Base-by-base conservation (phyloP, 83 land plant genomes). In the Isoetes engelmannii region DNA sequence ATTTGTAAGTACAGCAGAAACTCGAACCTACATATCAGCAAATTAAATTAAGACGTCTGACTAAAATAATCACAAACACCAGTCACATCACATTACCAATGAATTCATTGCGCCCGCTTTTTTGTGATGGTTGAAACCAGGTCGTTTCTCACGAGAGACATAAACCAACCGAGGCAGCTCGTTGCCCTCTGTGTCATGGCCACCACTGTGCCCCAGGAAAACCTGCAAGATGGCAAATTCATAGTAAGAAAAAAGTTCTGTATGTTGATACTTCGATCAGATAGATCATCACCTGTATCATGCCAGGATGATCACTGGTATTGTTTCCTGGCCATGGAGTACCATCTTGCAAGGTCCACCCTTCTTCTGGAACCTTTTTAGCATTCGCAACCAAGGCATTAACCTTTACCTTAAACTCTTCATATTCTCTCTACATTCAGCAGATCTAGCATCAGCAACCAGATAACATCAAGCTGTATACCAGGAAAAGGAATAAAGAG, bases 1-100 rank as follows among this genome's bases (percentile, higher is more conserved):
- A 75, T 89, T 89, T 19, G 92, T 89, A 28, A 89, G 85, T 37
- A 89, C 92, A 0, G 92, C 92, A 17, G 92, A 89, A 13, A 89
- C 92, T 48, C 92, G 87, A 47, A 87, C 83, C 89, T 86, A 47
- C 42, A 18, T 5, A 48, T 8, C 3, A 53, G 54, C 45, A 13
- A 4, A 15, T 19, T 4, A 19, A 37, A 47, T 13, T 4, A 5
- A 53, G 44, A 41, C n/a, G 50, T 73, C 47, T 12, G 21, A 46
- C 44, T 41, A 18, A 19, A 59, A 58, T 48, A 45, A 64, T 10
- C 37, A 3, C 18, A 13, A 4, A 47, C 47, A 63, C 21, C 17
- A 67, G 51, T 44, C 67, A 12, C 47, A 19, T 64, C 46, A 56
- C 4, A 8, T 20, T 82, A 85, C 88, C 83, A 85, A 57, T 68